Percentiles rank a stretch among this genome's conserved stretches.
These are phyloP conservation scores for Coccomyxa subellipsoidea DNA, from an alignment of 163 green algal genomes.

Conservation along the genomic window DNA sequence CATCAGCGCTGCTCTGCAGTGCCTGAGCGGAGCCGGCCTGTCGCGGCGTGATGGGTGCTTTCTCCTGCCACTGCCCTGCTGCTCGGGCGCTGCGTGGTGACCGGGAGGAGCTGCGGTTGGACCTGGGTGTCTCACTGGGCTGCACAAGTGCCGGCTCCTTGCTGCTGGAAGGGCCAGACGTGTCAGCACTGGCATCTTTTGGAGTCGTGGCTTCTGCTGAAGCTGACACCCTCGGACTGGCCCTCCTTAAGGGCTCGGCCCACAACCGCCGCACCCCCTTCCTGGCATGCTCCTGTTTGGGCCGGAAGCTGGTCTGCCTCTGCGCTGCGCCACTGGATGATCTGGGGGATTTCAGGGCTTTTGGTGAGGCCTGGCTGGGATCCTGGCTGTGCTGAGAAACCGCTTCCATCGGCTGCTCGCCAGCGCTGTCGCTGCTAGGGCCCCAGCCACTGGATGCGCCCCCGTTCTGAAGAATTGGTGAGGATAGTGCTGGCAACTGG, in stretches of 20 bases:
- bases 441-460: background rate
- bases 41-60: background rate
- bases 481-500: background rate
- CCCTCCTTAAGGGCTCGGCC: background rate
- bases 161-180: background rate
- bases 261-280: background rate
- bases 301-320: background rate
- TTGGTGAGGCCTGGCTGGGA: background rate
- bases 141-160: background rate
- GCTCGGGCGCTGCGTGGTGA: background rate
- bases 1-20: background rate
- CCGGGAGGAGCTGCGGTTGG: background rate
- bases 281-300: background rate
- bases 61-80: background rate
- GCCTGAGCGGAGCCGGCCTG: background rate
- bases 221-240: background rate
- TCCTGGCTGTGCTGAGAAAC: background rate
- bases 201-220: background rate
- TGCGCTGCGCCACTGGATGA: background rate
- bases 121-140: background rate
- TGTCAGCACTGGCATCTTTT: background rate
- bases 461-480: background rate
- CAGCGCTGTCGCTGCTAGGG: background rate
- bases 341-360: background rate
- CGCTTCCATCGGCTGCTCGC: background rate